Evolutionary conservation across 2,329 filamentous ascomycete species (phyloP).

Genomic region (Trichothecium roseum): DNA sequence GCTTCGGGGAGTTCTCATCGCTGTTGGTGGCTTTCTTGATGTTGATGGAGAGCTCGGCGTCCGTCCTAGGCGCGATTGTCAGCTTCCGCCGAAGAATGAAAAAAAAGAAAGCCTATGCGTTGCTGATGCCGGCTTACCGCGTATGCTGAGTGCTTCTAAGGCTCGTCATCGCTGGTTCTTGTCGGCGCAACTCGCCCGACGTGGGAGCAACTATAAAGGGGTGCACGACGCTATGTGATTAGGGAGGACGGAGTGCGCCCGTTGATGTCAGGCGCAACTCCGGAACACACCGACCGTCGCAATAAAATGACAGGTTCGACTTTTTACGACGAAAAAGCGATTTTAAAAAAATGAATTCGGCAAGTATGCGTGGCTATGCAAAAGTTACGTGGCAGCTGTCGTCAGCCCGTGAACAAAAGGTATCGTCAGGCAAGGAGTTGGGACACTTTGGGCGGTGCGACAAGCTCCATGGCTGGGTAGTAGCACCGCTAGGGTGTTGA

Average conservation of each 20-base stretch:
- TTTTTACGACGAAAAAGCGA: too few relatives aligned
- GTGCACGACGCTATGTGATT: neutral
- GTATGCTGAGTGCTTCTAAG: conserved; percentile 24
- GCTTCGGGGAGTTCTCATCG: conserved; percentile 59
- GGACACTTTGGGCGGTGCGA: too few relatives aligned
- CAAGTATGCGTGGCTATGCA: too few relatives aligned
- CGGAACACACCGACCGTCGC: too few relatives aligned
- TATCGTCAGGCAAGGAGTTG: too few relatives aligned
- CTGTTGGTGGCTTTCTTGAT: conserved; percentile 60
- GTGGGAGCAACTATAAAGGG: conserved; percentile 5
- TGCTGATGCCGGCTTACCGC: conserved; percentile 15
- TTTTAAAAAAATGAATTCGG: too few relatives aligned
- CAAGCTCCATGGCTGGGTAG: too few relatives aligned
- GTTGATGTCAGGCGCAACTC: neutral
- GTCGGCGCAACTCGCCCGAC: conserved; percentile 2
- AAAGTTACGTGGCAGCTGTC: too few relatives aligned
- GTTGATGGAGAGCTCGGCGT: conserved; percentile 58
- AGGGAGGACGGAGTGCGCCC: neutral
- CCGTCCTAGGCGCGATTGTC: conserved; percentile 36
- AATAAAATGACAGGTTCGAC: too few relatives aligned
- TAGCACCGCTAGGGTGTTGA: too few relatives aligned
- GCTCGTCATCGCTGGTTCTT: conserved; percentile 14
- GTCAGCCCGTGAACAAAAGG: too few relatives aligned
- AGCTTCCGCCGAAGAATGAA: conserved; percentile 3
- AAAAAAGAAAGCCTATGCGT: neutral